Evolutionary conservation across 192 early-diverging fungal species (phyloP).

Genomic region (Umbelopsis vinacea): DNA sequence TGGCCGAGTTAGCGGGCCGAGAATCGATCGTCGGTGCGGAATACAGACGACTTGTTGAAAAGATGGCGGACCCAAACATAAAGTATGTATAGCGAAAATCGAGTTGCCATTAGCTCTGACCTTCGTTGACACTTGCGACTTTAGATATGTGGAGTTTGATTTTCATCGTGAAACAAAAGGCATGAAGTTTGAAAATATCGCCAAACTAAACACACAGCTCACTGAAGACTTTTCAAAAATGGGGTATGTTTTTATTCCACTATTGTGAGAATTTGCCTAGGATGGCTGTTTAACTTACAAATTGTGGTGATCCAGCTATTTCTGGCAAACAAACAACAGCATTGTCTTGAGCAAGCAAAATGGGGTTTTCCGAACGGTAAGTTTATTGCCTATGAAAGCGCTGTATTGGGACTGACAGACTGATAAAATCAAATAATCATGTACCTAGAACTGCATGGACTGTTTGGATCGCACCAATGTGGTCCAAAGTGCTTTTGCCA

Average conservation of each 20-base stretch:
- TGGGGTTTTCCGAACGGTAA: conserved; percentile 53
- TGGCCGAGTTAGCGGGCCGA: conserved; percentile 70
- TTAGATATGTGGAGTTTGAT: conserved; percentile 87
- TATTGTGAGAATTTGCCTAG: neutral
- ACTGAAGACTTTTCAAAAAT: conserved; percentile 66
- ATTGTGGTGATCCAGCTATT: conserved; percentile 24
- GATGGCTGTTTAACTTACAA: conserved; percentile 2
- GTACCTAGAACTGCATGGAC: conserved; percentile 89
- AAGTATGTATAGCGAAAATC: conserved; percentile 37
- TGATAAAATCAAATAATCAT: neutral
- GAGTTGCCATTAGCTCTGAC: neutral
- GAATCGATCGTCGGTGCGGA: conserved; percentile 67
- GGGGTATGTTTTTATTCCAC: conserved; percentile 46
- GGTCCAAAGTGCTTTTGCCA: conserved; percentile 68
- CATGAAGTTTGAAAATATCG: conserved; percentile 89
- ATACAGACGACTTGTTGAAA: conserved; percentile 60
- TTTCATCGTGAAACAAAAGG: conserved; percentile 93
- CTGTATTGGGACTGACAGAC: neutral
- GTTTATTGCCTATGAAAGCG: neutral
- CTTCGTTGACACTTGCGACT: neutral
- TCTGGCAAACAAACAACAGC: conserved; percentile 35
- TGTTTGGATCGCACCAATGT: conserved; percentile 98
- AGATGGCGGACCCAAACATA: conserved; percentile 49
- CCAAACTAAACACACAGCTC: conserved; percentile 73
- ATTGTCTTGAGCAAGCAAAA: conserved; percentile 26